A percentile compares a stretch with the other conserved stretches of the same genome.
These are phyloP conservation scores for Daedaleopsis nitida DNA, from an alignment of 768 basidiomycete species.

Conservation along the genomic window DNA sequence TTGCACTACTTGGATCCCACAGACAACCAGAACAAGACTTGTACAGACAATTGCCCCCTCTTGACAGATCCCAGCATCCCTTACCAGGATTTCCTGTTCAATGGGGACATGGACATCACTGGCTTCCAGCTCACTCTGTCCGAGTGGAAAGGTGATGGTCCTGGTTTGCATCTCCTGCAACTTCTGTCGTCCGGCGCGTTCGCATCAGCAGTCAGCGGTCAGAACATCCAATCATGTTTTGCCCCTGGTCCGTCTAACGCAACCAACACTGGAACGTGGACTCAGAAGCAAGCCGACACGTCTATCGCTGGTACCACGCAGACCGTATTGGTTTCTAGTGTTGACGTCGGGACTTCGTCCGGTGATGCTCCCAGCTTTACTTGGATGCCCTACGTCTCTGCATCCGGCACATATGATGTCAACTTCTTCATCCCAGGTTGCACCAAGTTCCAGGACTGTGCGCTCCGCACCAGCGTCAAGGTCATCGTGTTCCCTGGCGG, in stretches of 20 bases:
- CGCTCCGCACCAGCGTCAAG: slow-evolving; percentile 74
- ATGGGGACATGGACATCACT: slow-evolving; percentile 61
- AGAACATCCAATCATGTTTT: slow-evolving; percentile 75
- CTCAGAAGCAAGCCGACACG: slow-evolving; percentile 60
- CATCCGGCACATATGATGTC: slow-evolving; percentile 83
- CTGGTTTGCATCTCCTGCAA: slow-evolving; percentile 90
- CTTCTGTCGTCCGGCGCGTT: slow-evolving; percentile 91
- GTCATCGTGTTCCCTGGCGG: slow-evolving; percentile 82
- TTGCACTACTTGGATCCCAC: slow-evolving; percentile 78
- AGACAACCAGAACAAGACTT: slow-evolving; percentile 76
- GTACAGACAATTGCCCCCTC: slow-evolving; percentile 78
- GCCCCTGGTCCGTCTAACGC: slow-evolving; percentile 74
- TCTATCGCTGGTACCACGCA: slow-evolving; percentile 80
- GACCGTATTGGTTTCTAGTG: slow-evolving; percentile 66
- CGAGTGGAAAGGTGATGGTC: slow-evolving; percentile 68
- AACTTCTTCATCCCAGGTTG: slow-evolving; percentile 90
- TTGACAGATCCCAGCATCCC: slow-evolving; percentile 71
- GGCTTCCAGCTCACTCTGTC: slow-evolving; percentile 87
- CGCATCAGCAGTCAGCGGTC: slow-evolving; percentile 64
- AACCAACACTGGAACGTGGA: slow-evolving; percentile 72
- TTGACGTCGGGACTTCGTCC: slow-evolving; percentile 63
- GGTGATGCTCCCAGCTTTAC: slow-evolving; percentile 76
- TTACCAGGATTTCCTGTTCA: slow-evolving; percentile 95
- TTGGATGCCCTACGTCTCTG: slow-evolving; percentile 91
- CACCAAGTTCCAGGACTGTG: slow-evolving; percentile 76